These are phyloP conservation scores for Cadophora gregata DNA, from an alignment of 2,329 filamentous ascomycete genomes.

Conservation along the genomic window DNA sequence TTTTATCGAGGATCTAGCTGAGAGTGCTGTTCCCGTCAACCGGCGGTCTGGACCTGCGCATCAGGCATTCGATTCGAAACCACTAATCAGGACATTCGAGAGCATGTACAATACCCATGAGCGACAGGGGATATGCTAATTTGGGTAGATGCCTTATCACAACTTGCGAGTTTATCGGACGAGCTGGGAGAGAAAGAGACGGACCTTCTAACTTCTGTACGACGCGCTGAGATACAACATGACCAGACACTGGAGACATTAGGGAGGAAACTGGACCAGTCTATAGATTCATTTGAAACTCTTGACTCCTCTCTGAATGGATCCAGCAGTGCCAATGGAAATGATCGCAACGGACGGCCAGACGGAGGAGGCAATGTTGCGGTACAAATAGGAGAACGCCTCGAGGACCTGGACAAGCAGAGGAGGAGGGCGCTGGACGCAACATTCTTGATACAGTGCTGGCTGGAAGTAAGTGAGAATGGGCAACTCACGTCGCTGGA, in stretches of 20 bases:
- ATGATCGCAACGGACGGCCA: constrained; percentile 53
- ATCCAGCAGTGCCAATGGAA: constrained; percentile 53
- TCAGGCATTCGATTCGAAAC: constrained; percentile 88
- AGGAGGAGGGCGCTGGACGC: constrained; percentile 88
- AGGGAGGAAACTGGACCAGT: constrained; percentile 87
- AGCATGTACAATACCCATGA: constrained; percentile 50
- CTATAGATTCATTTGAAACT: constrained; percentile 89
- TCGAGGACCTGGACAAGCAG: constrained; percentile 95
- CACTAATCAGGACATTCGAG: constrained; percentile 94
- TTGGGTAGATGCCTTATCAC: constrained; percentile 63
- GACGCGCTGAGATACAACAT: constrained; percentile 90
- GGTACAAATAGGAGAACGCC: constrained; percentile 89
- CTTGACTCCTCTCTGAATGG: constrained; percentile 84
- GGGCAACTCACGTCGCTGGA: constrained; percentile 88
- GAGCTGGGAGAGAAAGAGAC: constrained; percentile 91
- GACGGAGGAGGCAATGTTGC: constrained; percentile 82
- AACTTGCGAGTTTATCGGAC: constrained; percentile 74
- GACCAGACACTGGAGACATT: constrained; percentile 88
- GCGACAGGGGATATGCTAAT: constrained; percentile 38
- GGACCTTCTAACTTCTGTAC: constrained; percentile 86
- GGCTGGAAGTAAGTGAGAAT: constrained; percentile 91
- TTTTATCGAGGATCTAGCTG: constrained; percentile 92
- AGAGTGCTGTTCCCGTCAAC: constrained; percentile 78
- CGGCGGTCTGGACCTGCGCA: constrained; percentile 75
- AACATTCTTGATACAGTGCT: constrained; percentile 94